Evolutionary conservation across 176 grass and related monocot genomes (phyloP).

Genomic region (Avena atlantica): DNA sequence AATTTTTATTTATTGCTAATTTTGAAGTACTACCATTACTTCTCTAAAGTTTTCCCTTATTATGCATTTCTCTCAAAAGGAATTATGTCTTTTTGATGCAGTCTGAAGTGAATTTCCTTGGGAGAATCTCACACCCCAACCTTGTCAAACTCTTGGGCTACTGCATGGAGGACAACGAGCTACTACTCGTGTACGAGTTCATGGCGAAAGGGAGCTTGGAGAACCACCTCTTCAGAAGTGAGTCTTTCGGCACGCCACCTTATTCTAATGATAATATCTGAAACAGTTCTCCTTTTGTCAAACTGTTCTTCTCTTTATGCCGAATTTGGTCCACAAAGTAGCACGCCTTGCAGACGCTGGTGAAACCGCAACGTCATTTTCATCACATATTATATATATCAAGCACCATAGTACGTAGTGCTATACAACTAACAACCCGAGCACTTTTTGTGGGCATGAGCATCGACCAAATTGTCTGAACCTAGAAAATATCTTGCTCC

Average conservation of each 20-base stretch:
- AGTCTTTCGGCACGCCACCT: slow-evolving; percentile 44
- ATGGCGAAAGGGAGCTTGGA: slow-evolving; percentile 89
- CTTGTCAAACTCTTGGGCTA: slow-evolving; percentile 90
- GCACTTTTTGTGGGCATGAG: slow-evolving; percentile 46
- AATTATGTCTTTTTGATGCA: slow-evolving; percentile 41
- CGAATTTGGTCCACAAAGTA: slow-evolving; percentile 29
- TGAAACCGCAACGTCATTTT: slow-evolving; percentile 48
- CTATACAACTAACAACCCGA: slow-evolving; percentile 45
- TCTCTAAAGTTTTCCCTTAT: neutral
- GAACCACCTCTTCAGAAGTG: slow-evolving; percentile 93
- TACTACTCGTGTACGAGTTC: slow-evolving; percentile 85
- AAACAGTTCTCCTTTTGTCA: slow-evolving; percentile 42
- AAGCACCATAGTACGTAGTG: slow-evolving; percentile 56
- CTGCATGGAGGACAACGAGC: slow-evolving; percentile 81
- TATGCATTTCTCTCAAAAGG: slow-evolving; percentile 1
- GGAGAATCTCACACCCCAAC: slow-evolving; percentile 85
- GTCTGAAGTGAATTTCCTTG: slow-evolving; percentile 96
- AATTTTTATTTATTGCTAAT: neutral
- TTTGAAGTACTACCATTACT: neutral
- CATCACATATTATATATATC: slow-evolving; percentile 38
- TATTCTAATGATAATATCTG: slow-evolving; percentile 42
- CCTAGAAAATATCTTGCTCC: slow-evolving; percentile 41
- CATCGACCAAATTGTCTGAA: slow-evolving; percentile 42
- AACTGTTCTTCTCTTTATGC: slow-evolving; percentile 54
- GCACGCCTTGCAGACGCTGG: slow-evolving; percentile 39